Conservation (phyloP, 2,329 filamentous ascomycete species). For the Diaporthe ilicicola region DNA sequence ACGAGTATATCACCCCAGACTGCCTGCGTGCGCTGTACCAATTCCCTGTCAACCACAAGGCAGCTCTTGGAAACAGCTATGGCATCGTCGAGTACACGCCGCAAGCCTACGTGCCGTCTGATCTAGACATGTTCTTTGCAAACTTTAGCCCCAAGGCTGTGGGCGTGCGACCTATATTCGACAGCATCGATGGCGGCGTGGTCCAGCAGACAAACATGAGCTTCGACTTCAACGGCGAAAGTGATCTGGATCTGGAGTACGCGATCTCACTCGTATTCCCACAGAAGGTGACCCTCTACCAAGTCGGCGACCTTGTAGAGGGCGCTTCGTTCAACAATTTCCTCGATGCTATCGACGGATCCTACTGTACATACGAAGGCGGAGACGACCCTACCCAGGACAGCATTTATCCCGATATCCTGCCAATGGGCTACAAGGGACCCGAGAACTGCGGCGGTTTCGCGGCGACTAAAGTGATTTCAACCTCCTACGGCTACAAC, state of each 20-base stretch:
- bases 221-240: constrained; percentile 31
- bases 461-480: constrained; percentile 57
- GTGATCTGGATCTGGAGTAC: constrained; percentile 31
- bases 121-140: constrained; percentile 30
- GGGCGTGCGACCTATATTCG: constrained; percentile 21
- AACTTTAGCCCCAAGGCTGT: constrained; percentile 28
- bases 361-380: constrained; percentile 52
- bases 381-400: constrained; percentile 48
- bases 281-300: constrained; percentile 36
- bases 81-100: constrained; percentile 33
- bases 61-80: constrained; percentile 27
- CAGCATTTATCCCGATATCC: constrained; percentile 53
- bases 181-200: constrained; percentile 31
- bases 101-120: constrained; percentile 28
- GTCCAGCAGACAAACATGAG: constrained; percentile 23
- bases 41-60: constrained; percentile 23
- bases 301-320: constrained; percentile 35
- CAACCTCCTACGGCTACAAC: constrained; percentile 55
- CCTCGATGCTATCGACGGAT: constrained; percentile 55
- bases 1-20: constrained; percentile 28
- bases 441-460: constrained; percentile 35
- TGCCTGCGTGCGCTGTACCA: constrained; percentile 32
- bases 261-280: constrained; percentile 32
- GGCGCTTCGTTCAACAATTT: constrained; percentile 49
- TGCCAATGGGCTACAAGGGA: constrained; percentile 53